These are phyloP conservation scores for Byssochlamys sp. DNA, from an alignment of 2,329 filamentous ascomycete species.

Conservation along the genomic window DNA sequence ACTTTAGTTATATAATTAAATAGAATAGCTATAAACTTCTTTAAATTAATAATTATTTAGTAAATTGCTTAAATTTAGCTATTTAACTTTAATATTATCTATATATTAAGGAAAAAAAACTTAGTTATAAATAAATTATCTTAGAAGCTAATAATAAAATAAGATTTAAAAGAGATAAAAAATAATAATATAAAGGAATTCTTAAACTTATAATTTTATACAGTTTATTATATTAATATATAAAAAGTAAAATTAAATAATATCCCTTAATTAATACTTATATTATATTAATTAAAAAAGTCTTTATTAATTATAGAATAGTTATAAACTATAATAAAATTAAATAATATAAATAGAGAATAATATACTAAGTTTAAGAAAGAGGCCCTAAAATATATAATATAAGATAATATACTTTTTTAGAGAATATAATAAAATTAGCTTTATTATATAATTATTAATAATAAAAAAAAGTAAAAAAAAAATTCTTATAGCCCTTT, in stretches of 20 bases:
- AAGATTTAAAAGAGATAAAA: not conserved
- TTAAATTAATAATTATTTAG: not conserved
- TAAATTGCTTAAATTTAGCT: not conserved
- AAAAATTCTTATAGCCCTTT: not conserved
- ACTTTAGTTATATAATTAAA: not conserved
- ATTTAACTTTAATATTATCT: not conserved
- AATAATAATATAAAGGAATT: not conserved
- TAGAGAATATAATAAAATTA: no score
- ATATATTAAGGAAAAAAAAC: not conserved
- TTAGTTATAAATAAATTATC: not conserved
- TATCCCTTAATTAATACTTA: not conserved
- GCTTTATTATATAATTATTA: no score
- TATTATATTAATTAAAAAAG: not conserved
- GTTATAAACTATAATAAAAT: not conserved
- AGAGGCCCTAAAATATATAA: not conserved
- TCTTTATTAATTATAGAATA: not conserved
- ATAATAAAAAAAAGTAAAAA: not conserved
- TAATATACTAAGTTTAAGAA: not conserved
- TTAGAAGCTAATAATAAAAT: not conserved
- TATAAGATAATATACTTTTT: not conserved
- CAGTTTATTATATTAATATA: not conserved
- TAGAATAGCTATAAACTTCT: not conserved
- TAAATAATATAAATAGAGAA: not conserved
- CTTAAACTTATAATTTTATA: not conserved
- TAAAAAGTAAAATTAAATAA: not conserved